Conservation (phyloP, 495 filamentous ascomycete species). For the Tirmania nivea region DNA sequence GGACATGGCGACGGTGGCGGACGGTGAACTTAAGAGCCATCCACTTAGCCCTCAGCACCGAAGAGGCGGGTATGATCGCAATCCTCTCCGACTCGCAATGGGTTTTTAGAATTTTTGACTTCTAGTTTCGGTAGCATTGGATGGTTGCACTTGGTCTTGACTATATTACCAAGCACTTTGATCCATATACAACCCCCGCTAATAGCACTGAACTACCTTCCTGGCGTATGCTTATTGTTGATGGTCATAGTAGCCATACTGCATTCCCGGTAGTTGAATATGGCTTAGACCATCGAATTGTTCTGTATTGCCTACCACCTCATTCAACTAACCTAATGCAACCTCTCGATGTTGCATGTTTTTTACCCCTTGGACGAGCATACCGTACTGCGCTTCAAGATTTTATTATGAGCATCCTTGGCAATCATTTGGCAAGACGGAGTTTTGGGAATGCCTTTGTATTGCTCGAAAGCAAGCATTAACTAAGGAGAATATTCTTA, state of each 20-base stretch:
- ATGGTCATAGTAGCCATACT: slow-evolving; percentile 5
- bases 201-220: not conserved
- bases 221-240: slow-evolving; percentile 1
- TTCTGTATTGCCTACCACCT: slow-evolving; percentile 4
- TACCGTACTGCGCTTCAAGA: slow-evolving; percentile 5
- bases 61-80: too few species aligned
- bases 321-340: slow-evolving; percentile 7
- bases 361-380: not conserved
- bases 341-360: slow-evolving; percentile 3
- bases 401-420: not conserved
- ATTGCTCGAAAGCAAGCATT: not conserved
- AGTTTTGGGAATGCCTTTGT: not conserved
- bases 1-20: too few species aligned
- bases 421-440: not conserved
- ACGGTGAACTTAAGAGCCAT: too few species aligned
- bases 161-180: too few species aligned
- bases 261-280: slow-evolving; percentile 6
- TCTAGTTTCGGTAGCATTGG: too few species aligned
- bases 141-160: too few species aligned
- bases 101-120: too few species aligned
- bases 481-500: too few species aligned
- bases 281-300: slow-evolving; percentile 1
- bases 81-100: too few species aligned
- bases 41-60: too few species aligned
- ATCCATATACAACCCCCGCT: slow-evolving; percentile 3